Base-by-base conservation (phyloP, 164 flowering plant species). In the Liriodendron chinense region DNA sequence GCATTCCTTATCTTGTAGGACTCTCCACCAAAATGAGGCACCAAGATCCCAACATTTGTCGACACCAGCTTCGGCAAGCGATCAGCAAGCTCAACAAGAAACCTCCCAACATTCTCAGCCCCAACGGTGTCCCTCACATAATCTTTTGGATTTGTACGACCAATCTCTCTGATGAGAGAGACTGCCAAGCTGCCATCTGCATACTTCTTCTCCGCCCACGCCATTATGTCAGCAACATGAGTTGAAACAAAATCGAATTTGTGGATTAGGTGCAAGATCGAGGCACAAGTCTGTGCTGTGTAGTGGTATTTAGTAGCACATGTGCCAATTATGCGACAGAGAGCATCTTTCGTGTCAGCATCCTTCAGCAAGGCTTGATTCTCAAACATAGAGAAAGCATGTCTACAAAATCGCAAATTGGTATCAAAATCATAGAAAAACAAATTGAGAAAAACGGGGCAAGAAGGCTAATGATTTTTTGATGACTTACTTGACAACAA, bases 1-100 rank as follows among this genome's bases (percentile, higher is more conserved):
- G 98, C 95, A 86, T 92, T 96, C 78, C 99, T 86, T 72, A 96
- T 92, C 85, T 96, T 96, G 73, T 96, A 94, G 47, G 99, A 96
- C 74, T 96, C 99, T 25, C 98, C 99, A 72, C 97, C 98, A 87
- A 96, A 94, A 68, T 96, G 99, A 9, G 97, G 91, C 48, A 96
- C 81, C 81, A 96, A 77, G 50, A 96, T 63, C 18, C 98, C 99
- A 65, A 96, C 80, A 74, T 96, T 94, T 7, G 84, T 86, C 5
- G 99, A 90, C 43, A 92, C 74, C 81, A 94, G 82, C 82, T 89
- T 96, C 25, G 99, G 99, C 76, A 91, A 66, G 72, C 90, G 80
- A 25, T 91, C 98, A 78, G 99, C 87, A 76, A 96, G 90, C 83
- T 96, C 98, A 50, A 94, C 93, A 63, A 96, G 87, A 79, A 96